Evolutionary conservation across 2,329 filamentous ascomycete genomes (phyloP), one percentile per base, ranked within the genome.

Genomic region (Beauveria sp.): DNA sequence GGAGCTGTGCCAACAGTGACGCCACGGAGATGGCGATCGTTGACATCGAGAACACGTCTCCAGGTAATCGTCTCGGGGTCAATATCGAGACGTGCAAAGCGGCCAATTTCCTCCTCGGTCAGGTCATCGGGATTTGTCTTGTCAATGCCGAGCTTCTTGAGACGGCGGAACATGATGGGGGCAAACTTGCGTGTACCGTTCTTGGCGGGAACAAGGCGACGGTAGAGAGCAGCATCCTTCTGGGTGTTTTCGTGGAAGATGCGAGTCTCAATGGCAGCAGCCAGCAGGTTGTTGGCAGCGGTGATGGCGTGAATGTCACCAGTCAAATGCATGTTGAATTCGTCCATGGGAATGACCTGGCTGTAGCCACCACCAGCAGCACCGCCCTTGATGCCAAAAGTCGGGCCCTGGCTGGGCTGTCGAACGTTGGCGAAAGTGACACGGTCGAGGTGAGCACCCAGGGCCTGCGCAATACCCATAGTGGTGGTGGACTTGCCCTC

Each of bases 261-360:
- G 68, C 94, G 88, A 2, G 94, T 97, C 72, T 99, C 94, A 64
- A 99, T 96, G 41, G 94, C 94, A 59, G 94, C 94, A 50, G 94
- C 93, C 48, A 99, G 84, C 62, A 99, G 81, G 77, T 99, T 99
- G 83, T 97, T 99, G 43, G 94, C 94, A 30, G 93, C 93, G 58
- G 92, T 92, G 70, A 99, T 94, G 66, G 94, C 94, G 74, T 99
- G 94, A 61, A 99, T 97, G 73, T 99, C 94, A 69, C 94, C 94
- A 60, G 94, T 99, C 70, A 99, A 79, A 75, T 99, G 94, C 71
- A 99, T 80, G 77, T 99, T 99, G 81, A 99, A 99, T 75, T 99
- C 94, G 69, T 99, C 94, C 94, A 99, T 99, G 62, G 94, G 94
- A 69, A 99, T 97, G 71, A 99, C 94, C 75, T 99, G 94, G 74